Conservation (phyloP, 2,329 filamentous ascomycete species). For the Passalora sequoiae region DNA sequence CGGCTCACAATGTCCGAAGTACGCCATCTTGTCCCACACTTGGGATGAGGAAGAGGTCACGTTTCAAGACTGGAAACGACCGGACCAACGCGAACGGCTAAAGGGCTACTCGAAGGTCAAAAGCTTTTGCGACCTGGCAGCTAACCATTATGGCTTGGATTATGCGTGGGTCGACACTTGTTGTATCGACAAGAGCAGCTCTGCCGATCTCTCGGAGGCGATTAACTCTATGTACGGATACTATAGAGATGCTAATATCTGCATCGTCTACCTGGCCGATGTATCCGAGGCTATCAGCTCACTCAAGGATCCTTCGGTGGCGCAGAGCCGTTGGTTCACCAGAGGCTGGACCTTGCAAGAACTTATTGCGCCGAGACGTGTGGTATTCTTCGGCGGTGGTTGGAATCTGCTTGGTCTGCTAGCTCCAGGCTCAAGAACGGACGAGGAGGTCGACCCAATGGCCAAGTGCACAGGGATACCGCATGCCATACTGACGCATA, state of each 20-base stretch:
- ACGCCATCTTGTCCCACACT: conserved; percentile 9
- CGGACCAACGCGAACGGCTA: neutral
- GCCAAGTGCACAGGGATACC: neutral
- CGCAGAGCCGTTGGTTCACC: neutral
- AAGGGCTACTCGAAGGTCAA: conserved; percentile 2
- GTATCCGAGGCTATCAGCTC: neutral
- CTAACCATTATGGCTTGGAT: conserved; percentile 1
- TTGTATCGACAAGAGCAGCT: conserved; percentile 21
- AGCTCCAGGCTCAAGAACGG: neutral
- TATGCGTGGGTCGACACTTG: conserved; percentile 22
- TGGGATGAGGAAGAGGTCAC: conserved; percentile 9
- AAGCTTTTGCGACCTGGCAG: conserved; percentile 1
- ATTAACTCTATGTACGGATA: conserved; percentile 23
- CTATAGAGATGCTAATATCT: conserved; percentile 16
- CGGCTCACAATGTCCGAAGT: neutral
- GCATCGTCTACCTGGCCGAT: conserved; percentile 16
- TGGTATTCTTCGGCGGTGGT: neutral
- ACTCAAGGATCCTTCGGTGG: neutral
- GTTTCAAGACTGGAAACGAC: neutral
- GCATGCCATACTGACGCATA: neutral
- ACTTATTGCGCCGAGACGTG: neutral
- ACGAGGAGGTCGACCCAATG: neutral
- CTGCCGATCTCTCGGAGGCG: conserved; percentile 18
- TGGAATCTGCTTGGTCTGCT: conserved; percentile 1
- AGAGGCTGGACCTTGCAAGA: neutral